phyloP scores from a whole-genome alignment of 2,329 filamentous ascomycete genomes.

The Calonectria crousiana region DNA sequence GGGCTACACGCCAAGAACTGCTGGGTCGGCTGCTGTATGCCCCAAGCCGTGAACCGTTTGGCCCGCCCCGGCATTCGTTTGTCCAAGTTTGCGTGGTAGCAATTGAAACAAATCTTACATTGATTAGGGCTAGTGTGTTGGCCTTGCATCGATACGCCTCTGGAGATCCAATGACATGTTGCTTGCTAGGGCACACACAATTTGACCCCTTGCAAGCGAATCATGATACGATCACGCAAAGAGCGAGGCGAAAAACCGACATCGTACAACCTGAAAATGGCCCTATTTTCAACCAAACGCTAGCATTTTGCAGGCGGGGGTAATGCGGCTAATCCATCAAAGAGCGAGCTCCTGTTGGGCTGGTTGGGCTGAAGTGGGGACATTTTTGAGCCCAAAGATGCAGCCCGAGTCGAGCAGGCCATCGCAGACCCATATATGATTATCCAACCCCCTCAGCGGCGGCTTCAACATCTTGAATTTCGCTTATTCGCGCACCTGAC shows the following conservation, averaged over 20 bases:
- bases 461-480: neutral
- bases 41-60: neutral
- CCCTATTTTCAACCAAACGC: neutral
- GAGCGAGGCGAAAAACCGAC: neutral
- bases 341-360: neutral
- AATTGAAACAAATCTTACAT: neutral
- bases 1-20: neutral
- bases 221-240: neutral
- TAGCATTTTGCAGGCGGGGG: neutral
- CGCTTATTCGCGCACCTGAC: neutral
- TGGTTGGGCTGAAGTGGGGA: slow-evolving; percentile 20
- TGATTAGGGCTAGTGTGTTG: neutral
- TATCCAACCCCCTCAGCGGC: neutral
- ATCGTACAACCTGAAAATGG: neutral
- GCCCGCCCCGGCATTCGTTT: neutral
- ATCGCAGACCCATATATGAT: neutral
- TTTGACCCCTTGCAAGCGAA: neutral
- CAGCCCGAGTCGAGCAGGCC: slow-evolving; percentile 4
- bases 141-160: neutral
- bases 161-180: neutral
- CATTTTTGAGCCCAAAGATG: slow-evolving; percentile 8
- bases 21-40: neutral
- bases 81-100: neutral
- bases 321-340: neutral
- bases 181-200: neutral